Evolutionary conservation across 306 rosid genomes (phyloP), one percentile per base, ranked within the genome.

Genomic region (Ormosia emarginata): DNA sequence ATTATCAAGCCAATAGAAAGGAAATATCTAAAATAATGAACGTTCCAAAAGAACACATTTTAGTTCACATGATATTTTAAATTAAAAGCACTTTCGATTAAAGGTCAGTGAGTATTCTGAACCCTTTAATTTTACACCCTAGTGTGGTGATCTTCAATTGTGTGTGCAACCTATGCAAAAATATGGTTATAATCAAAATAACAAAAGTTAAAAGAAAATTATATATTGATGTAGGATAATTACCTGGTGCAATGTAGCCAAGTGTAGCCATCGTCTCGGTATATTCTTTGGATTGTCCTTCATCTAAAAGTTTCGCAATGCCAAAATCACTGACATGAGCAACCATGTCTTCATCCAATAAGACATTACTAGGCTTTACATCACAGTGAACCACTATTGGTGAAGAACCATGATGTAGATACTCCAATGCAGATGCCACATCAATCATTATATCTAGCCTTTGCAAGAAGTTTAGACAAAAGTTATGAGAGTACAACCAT

Each of bases 341-440:
- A n/a, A 61, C 80, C 80, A 75, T 59, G n/a, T 44, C 36, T 61
- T 75, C 71, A 75, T 75, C 61, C 34, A 75, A n/a, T 24, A 75
- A 62, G 17, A 75, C 70, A 61, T 75, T 75, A 32, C 61, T 61
- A 4, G 80, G 80, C 3, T 75, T 75, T 3, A 77, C 52, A 77
- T 77, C 73, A 47, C 71, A 76, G 34, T 76, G 72, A 77, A 77
- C 73, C 50, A 64, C 81, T 8, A 1, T 8, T 44, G 62, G 70
- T 1, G 4, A 72, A 39, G 79, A 41, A n/a, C 74, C 79, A 52
- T 81, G 74, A 11, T 81, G 79, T 4, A 81, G 41, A 55, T 81
- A 81, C 6, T 81, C 84, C 74, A 72, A 52, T 62, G 84, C 84
- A 14, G 67, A 81, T 63, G 84, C 74, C 8, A 81, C 79, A 81